Evolutionary conservation across 2,329 filamentous ascomycete species (phyloP).

Genomic region (Echinosphaeria canescens): DNA sequence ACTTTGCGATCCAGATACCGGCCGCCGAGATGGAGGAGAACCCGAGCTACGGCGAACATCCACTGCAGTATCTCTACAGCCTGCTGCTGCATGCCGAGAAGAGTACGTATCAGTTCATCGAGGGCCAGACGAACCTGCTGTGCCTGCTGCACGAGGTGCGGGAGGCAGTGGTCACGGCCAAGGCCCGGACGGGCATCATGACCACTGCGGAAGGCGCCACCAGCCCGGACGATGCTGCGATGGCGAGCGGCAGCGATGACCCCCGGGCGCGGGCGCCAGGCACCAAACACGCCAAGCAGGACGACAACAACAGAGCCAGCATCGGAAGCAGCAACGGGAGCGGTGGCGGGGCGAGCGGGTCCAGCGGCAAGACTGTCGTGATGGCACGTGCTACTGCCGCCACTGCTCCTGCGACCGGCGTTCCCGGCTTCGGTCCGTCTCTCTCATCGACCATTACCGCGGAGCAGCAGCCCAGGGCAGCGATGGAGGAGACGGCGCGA

Average conservation of each 20-base stretch:
- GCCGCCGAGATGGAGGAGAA: conserved; percentile 67
- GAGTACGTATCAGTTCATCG: conserved; percentile 91
- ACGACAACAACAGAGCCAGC: no score
- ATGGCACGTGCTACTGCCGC: no score
- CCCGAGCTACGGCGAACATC: conserved; percentile 57
- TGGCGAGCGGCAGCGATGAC: conserved; percentile 42
- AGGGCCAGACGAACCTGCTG: conserved; percentile 76
- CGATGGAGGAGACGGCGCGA: conserved; percentile 39
- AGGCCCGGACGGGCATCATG: no score
- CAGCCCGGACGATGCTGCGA: no score
- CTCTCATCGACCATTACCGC: no score
- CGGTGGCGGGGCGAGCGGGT: no score
- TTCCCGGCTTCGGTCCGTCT: no score
- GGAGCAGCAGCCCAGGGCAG: no score
- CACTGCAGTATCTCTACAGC: conserved; percentile 77
- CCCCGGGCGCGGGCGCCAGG: conserved; percentile 13
- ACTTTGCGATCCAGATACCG: conserved; percentile 61
- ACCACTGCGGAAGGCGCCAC: conserved; percentile 11
- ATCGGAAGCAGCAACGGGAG: no score
- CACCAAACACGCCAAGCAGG: no score
- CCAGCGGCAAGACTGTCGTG: no score
- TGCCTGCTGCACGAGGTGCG: conserved; percentile 84
- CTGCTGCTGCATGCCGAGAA: conserved; percentile 76
- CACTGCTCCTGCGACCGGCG: no score
- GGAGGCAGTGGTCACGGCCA: conserved; percentile 50